Evolutionary conservation across 208 protist species (phyloP), one percentile per base, ranked within the genome.

Genomic region (Herpetomonas tarakana): DNA sequence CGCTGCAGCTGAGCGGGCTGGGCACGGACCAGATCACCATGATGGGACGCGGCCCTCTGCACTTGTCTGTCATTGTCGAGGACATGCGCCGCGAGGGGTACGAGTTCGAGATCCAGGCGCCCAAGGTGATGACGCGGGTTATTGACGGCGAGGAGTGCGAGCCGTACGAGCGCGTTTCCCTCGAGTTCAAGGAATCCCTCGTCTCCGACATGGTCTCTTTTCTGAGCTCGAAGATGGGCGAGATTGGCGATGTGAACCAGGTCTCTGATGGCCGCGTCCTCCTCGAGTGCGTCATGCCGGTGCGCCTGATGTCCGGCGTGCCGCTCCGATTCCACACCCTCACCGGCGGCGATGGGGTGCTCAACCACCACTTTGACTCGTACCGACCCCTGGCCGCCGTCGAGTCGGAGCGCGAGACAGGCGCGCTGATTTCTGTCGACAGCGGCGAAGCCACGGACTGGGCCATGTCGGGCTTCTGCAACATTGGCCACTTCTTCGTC

Each of bases 11-110:
- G 57, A 59, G 59, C 22, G 47, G 55, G 61, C 31, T 79, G 27
- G 74, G 69, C 24, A 65, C 78, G 7, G 71, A 65, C 29, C 72
- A 96, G 46, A 75, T 91, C 22, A 94, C 86, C 29, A 59, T 99
- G 58, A 79, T 83, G 68, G 98, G 97, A 31, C 81, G 98, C 49
- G 98, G 98, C 22, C 96, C 98, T 50, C 83, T 99, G 68, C 98
- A 99, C 74, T 83, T 99, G 12, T 98, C 93, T 56, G 93, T 99
- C 22, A 93, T 99, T 51, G 89, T 99, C 45, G 97, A 99, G 60
- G 96, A 97, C 30, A 98, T 99, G 97, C 85, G 98, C 29, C 89
- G 98, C 57, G 97, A 99, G 65, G 97, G 97, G 24, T 98, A 94
- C 64, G 98, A 99, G 74, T 90, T 99, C 59, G 76, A 95, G 45